These are phyloP conservation scores for Wickerhamiella shivajii DNA, from an alignment of 805 yeast genomes.

Conservation along the genomic window DNA sequence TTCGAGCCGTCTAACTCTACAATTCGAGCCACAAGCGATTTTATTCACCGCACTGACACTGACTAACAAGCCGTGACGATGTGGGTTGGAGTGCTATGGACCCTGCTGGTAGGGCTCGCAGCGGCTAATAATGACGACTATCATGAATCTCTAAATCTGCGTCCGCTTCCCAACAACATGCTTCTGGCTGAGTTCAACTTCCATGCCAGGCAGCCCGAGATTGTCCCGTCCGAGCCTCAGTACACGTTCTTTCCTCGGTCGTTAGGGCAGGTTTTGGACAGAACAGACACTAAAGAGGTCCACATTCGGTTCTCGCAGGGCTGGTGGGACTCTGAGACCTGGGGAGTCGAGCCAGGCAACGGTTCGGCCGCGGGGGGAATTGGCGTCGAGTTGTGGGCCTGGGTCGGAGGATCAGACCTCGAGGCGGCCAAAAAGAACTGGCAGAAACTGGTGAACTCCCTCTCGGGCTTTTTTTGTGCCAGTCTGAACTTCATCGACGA, in stretches of 20 bases:
- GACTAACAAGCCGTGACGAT: too few species aligned
- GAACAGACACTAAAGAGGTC: slow-evolving; percentile 55
- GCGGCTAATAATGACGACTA: slow-evolving; percentile 28
- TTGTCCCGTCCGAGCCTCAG: slow-evolving; percentile 9
- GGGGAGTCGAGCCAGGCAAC: slow-evolving; percentile 68
- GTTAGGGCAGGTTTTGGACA: slow-evolving; percentile 58
- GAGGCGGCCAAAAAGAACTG: slow-evolving; percentile 49
- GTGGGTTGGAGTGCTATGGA: too few species aligned
- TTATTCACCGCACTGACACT: too few species aligned
- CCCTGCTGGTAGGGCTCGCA: background rate
- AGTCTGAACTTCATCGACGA: slow-evolving; percentile 79
- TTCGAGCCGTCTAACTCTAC: too few species aligned
- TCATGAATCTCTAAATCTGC: slow-evolving; percentile 44
- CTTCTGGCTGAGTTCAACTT: slow-evolving; percentile 60
- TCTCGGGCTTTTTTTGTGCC: slow-evolving; percentile 91
- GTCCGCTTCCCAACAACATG: slow-evolving; percentile 61
- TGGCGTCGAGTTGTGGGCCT: slow-evolving; percentile 90
- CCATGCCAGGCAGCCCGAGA: slow-evolving; percentile 17
- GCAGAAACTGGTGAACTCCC: slow-evolving; percentile 53
- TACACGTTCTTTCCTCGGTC: slow-evolving; percentile 53
- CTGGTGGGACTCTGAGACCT: slow-evolving; percentile 78
- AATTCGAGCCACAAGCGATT: too few species aligned
- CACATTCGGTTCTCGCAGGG: slow-evolving; percentile 87
- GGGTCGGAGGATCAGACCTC: slow-evolving; percentile 47
- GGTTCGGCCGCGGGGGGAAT: slow-evolving; percentile 78